Conservation (phyloP, 495 filamentous ascomycete genomes). For the Lophiotrema nucula region DNA sequence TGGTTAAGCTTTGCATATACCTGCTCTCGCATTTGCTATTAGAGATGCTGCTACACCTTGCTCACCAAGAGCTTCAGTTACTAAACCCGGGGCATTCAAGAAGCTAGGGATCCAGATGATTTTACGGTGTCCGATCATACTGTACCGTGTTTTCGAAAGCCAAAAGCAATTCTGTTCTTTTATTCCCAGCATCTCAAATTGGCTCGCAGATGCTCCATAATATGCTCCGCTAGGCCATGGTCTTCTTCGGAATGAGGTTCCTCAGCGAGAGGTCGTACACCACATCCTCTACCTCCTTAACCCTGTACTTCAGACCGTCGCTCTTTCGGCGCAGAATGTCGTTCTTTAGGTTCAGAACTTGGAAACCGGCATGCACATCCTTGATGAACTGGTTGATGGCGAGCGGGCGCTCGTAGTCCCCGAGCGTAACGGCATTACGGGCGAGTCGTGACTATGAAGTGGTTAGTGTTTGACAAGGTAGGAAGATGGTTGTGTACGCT, state of each 20-base stretch:
- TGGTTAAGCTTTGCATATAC: too few species aligned
- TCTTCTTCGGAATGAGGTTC: slow-evolving; percentile 65
- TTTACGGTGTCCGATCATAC: too few species aligned
- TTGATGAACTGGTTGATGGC: slow-evolving; percentile 91
- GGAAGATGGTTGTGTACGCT: too few species aligned
- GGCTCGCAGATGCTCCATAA: too few species aligned
- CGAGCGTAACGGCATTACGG: slow-evolving; percentile 93
- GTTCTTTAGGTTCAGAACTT: slow-evolving; percentile 96
- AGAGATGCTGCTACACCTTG: too few species aligned
- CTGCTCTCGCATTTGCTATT: too few species aligned
- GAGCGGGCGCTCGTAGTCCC: slow-evolving; percentile 78
- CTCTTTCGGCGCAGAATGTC: slow-evolving; percentile 82
- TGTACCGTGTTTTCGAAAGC: too few species aligned
- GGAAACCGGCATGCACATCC: slow-evolving; percentile 91
- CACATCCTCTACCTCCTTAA: slow-evolving; percentile 97
- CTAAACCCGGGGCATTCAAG: too few species aligned
- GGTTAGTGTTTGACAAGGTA: background rate
- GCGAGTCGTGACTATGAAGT: slow-evolving; percentile 67
- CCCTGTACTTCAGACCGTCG: slow-evolving; percentile 90
- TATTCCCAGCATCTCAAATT: too few species aligned
- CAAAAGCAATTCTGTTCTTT: too few species aligned
- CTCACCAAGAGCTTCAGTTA: too few species aligned
- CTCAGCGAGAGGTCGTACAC: slow-evolving; percentile 90
- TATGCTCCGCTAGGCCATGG: background rate
- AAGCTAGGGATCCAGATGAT: too few species aligned